Evolutionary conservation across 2,329 filamentous ascomycete genomes (phyloP), one percentile per base, ranked within the genome.

Genomic region (Trichophyton verrucosum): DNA sequence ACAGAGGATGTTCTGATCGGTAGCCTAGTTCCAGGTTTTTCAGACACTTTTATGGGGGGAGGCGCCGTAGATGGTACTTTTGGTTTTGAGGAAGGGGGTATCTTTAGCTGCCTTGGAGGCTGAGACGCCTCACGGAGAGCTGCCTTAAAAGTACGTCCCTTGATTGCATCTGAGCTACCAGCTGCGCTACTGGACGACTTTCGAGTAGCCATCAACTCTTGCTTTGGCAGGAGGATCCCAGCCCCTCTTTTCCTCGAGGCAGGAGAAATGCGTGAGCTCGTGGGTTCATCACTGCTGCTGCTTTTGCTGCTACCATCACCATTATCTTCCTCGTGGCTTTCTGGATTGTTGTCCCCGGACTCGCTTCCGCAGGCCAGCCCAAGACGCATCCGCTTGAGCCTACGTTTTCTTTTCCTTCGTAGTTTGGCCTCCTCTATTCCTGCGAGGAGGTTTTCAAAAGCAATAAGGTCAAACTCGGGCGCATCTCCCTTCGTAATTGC

Each of bases 391-490:
- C 68, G 67, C 59, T 73, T 73, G 9, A 61, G 65, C 42, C 64
- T 66, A 49, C 72, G 68, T 61, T 66, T 69, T 58, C 62, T 62
- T 57, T 65, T 71, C 33, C 70, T 66, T 24, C 69, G 63, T 2
- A 64, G 42, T 24, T 59, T 66, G 17, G 67, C 67, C 20, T 64
- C 47, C 55, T 70, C 65, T 7, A 63, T 40, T 4, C 62, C 65
- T 51, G 65, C 57, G 3, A 69, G 59, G 57, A 64, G 65, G 15
- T 64, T 67, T 63, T 74, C 65, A 66, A 69, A 74, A 6, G 59
- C 61, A 17, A 66, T 59, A 9, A 75, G 46, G 64, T 76, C 68
- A 59, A 77, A 75, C 15, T 63, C 60, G 6, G 57, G 42, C 40
- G 68, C 60, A 55, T 66, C 66, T 22, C 75, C 69, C 44, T 68